Base-by-base conservation (phyloP, 2,329 filamentous ascomycete genomes). In the Paecilomyces sp. region DNA sequence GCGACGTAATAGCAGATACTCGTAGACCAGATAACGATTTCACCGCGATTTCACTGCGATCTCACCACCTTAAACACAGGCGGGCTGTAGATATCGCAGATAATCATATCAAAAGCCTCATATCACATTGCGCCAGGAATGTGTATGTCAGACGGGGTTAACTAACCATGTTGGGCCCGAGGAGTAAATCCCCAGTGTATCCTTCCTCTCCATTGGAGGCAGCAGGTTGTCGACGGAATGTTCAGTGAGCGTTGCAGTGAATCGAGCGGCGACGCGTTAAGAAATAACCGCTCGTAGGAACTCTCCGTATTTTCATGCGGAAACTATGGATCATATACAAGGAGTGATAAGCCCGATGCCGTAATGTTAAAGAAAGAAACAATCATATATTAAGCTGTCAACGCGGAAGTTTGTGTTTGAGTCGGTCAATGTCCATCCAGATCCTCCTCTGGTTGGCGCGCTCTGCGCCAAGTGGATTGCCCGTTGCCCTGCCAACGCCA, bases 401-500 rank as follows among this genome's bases (percentile, higher is more conserved):
- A 47, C 15, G 36, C 15, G 15, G 18, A 47, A 47, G 41, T 47
- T 47, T 47, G 41, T 47, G 28, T 36, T 15, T 25, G 15, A 57
- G 36, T 54, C 36, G 36, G 36, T 15, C 36, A 18, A 47, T 18
- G 41, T 18, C n/a, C 41, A n/a, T 47, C n/a, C 3, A 28, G 25
- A 28, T 28, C 25, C 6, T 6, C 3, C 25, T 47, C 41, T 47
- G 41, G 34, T 24, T 55, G 54, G 31, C 28, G n/a, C n/a, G 28
- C n/a, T 52, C 51, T n/a, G 3, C n/a, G 9, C n/a, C 6, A 9
- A 15, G 25, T 31, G 24, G 30, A 3, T 5, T n/a, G n/a, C 18
- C 41, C 57, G 65, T 67, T 67, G 66, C 66, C 62, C 64, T 63
- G 66, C 63, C 65, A 68, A 68, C 66, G 28, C 24, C n/a, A 13